A percentile compares a stretch with the other conserved stretches of the same genome.
These are phyloP conservation scores for Carallia brachiata DNA, from an alignment of 345 rosid species.

Conservation along the genomic window DNA sequence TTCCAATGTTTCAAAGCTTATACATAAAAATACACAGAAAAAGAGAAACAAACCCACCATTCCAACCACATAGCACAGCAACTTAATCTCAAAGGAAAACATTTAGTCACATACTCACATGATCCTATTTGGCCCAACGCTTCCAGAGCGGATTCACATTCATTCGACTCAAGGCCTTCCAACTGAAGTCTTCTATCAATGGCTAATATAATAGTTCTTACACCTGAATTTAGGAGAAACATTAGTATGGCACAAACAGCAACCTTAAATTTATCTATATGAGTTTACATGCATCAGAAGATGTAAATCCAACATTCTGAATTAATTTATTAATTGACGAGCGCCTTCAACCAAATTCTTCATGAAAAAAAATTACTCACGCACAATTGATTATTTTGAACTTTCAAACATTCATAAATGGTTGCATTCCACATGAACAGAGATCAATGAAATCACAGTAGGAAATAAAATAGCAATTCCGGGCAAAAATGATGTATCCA, in stretches of 20 bases:
- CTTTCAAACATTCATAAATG: neutral
- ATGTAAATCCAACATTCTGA: constrained; percentile 1
- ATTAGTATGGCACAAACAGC: neutral
- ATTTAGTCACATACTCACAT: constrained; percentile 48
- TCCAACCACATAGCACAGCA: no score
- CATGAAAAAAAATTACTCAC: no score
- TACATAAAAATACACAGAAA: no score
- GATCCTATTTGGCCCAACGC: constrained; percentile 85
- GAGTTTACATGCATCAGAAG: neutral
- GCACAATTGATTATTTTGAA: neutral
- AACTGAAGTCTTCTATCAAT: constrained; percentile 56
- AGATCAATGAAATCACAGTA: neutral
- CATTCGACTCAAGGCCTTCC: constrained; percentile 51
- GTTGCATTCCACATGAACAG: neutral
- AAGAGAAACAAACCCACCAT: no score
- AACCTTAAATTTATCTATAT: neutral
- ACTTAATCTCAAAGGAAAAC: neutral
- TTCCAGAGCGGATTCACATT: constrained; percentile 77
- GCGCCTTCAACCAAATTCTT: no score
- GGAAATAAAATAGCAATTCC: neutral
- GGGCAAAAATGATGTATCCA: neutral
- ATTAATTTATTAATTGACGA: neutral
- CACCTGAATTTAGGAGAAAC: constrained; percentile 49
- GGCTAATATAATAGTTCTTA: constrained; percentile 56
- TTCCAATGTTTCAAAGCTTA: no score